phyloP scores from a whole-genome alignment of 2,329 filamentous ascomycete species.

The Gnomoniopsis sp. region DNA sequence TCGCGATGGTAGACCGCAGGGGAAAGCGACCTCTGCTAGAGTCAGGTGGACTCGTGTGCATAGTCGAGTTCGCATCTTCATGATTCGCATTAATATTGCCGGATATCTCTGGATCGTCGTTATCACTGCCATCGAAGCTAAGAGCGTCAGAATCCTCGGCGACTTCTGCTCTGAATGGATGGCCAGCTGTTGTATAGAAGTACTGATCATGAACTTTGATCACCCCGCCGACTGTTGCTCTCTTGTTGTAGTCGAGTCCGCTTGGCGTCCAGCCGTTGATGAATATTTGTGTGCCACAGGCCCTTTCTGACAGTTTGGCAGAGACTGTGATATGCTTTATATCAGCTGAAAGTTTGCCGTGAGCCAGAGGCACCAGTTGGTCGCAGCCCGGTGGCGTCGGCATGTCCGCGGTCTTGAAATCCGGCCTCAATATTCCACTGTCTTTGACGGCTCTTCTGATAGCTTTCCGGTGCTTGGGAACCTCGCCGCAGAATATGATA shows the following conservation, averaged over 20 bases:
- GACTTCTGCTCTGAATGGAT: neutral
- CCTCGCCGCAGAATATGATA: slow-evolving; percentile 8
- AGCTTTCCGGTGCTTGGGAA: neutral
- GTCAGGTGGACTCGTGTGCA: no score
- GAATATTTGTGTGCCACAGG: neutral
- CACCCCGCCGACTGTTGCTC: slow-evolving; percentile 8
- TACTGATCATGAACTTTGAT: neutral
- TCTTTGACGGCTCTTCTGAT: neutral
- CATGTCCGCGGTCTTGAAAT: slow-evolving; percentile 1
- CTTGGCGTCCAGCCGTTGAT: neutral
- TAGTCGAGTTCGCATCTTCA: neutral
- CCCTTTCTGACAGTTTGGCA: neutral
- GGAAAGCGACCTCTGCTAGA: no score
- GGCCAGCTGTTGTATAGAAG: slow-evolving; percentile 7
- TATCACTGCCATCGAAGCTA: slow-evolving; percentile 1
- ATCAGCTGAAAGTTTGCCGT: neutral
- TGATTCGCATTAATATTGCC: no score
- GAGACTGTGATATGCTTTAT: neutral
- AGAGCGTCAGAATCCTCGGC: neutral
- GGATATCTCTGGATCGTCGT: neutral
- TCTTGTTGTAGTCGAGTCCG: neutral
- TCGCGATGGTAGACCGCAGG: no score
- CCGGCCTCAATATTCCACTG: neutral
- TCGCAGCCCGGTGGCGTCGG: neutral
- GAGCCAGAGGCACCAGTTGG: neutral